Evolutionary conservation across 768 basidiomycete genomes (phyloP), one percentile per base, ranked within the genome.

Genomic region (Crepidotus variabilis): DNA sequence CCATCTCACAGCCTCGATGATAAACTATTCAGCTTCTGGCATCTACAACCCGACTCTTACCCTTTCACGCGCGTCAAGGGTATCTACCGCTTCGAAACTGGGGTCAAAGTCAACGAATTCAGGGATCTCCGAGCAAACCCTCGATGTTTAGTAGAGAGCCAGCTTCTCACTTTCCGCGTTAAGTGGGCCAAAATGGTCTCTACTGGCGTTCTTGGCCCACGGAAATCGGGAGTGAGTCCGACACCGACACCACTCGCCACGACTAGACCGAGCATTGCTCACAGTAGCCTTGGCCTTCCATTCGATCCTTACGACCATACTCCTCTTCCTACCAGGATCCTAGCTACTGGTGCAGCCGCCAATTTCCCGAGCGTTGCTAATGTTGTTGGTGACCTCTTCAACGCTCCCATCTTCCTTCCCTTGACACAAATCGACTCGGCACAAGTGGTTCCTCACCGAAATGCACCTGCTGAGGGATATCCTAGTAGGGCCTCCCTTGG

Each of bases 11-110:
- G 90, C n/a, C 83, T 94, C 51, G 92, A 94, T 63, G 91, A 94
- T 75, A 94, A 94, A 66, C 81, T 94, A 1, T 94, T 94, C 71
- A 87, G 87, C 57, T 94, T 92, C 76, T 94, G 90, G 88, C 78
- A 90, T 58, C 77, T 93, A 14, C 91, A 93, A 69, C 83, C 82
- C 21, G 92, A 93, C 61, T 80, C 80, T 50, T 86, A 80, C 66
- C 90, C 91, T 1, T 79, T 85, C 52, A 83, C 88, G 0, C 87
- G 88, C 46, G 87, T 90, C 56, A 91, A 92, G 65, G 92, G 92
- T 9, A 90, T 92, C 57, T 91, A 82, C 72, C 86, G 92, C 18
- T 93, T 94, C 70, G 92, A 94, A 69, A 92, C 87, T 0, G 92
- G 92, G 18, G 80, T 93, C 69, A 90, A 92, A 67, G 92, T 92